These are phyloP conservation scores for Aspergillus sp. DNA, from an alignment of 2,329 filamentous ascomycete genomes.

Conservation along the genomic window DNA sequence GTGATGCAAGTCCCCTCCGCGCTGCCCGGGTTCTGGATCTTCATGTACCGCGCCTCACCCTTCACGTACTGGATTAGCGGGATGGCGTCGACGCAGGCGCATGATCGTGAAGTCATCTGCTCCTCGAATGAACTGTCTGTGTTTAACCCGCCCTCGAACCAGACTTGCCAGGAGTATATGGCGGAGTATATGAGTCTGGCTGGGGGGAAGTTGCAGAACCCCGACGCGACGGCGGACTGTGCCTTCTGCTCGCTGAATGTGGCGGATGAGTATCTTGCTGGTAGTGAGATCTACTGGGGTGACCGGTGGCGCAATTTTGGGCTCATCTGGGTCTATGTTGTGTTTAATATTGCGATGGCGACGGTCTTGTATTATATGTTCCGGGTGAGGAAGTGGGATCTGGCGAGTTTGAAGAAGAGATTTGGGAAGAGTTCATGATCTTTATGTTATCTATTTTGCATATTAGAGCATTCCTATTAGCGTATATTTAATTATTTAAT, in stretches of 20 bases:
- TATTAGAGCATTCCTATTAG: too few species aligned
- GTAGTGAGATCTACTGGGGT: conserved; percentile 51
- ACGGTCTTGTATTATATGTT: conserved; percentile 37
- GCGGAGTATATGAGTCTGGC: conserved; percentile 46
- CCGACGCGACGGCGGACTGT: conserved; percentile 52
- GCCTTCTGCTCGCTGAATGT: conserved; percentile 43
- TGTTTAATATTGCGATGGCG: conserved; percentile 57
- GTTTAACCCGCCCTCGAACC: conserved; percentile 59
- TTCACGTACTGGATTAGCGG: conserved; percentile 52
- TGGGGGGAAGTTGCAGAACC: conserved; percentile 58
- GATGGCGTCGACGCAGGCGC: conserved; percentile 70
- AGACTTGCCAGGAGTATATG: conserved; percentile 64
- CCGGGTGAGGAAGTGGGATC: neutral
- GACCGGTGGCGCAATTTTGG: conserved; percentile 70
- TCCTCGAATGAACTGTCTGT: conserved; percentile 65
- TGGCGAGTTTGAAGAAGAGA: neutral
- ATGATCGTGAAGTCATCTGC: conserved; percentile 66
- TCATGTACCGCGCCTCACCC: conserved; percentile 63
- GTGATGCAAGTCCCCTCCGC: conserved; percentile 65
- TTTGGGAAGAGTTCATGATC: too few species aligned
- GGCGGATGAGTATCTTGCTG: conserved; percentile 40
- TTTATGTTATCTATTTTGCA: too few species aligned
- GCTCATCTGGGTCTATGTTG: conserved; percentile 58
- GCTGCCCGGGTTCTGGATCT: conserved; percentile 69
- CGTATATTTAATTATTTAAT: too few species aligned